Percentiles rank a stretch among this genome's conserved stretches.
Evolutionary conservation across 768 basidiomycete species (phyloP).

Genomic region (Lentinula detonsa): DNA sequence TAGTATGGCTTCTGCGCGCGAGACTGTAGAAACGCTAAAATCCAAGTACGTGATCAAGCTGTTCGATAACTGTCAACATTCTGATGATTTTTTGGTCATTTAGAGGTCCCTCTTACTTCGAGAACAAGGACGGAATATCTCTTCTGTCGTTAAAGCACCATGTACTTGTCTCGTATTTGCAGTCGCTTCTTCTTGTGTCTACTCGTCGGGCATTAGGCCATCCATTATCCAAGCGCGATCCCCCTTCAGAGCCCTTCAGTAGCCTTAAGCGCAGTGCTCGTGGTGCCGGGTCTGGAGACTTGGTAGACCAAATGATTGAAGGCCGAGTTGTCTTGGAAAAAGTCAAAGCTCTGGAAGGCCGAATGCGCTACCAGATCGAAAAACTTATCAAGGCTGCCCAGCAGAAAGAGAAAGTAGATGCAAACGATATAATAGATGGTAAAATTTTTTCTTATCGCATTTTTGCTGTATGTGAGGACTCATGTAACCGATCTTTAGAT

Average conservation of each 20-base stretch:
- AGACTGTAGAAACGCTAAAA: not conserved
- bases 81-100: no score
- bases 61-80: not conserved
- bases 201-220: slow-evolving; percentile 68
- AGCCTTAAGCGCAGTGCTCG: slow-evolving; percentile 42
- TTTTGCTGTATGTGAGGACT: not conserved
- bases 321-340: slow-evolving; percentile 85
- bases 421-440: slow-evolving; percentile 51
- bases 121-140: slow-evolving; percentile 80
- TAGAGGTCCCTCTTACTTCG: slow-evolving; percentile 20
- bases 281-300: slow-evolving; percentile 60
- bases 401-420: slow-evolving; percentile 38
- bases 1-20: slow-evolving; percentile 6
- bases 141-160: slow-evolving; percentile 86
- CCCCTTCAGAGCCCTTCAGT: slow-evolving; percentile 48
- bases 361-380: slow-evolving; percentile 94
- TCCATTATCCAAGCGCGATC: slow-evolving; percentile 44
- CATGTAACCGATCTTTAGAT: slow-evolving; percentile 43
- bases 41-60: not conserved
- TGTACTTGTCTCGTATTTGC: slow-evolving; percentile 77
- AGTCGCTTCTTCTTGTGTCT: slow-evolving; percentile 70
- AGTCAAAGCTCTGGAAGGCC: slow-evolving; percentile 72
- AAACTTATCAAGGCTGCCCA: slow-evolving; percentile 80
- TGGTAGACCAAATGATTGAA: slow-evolving; percentile 77
- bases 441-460: slow-evolving; percentile 12